A percentile compares a stretch with the other conserved stretches of the same genome.
phyloP scores from a whole-genome alignment of 73 alveolate genomes.

The Tetrahymena thermophila region DNA sequence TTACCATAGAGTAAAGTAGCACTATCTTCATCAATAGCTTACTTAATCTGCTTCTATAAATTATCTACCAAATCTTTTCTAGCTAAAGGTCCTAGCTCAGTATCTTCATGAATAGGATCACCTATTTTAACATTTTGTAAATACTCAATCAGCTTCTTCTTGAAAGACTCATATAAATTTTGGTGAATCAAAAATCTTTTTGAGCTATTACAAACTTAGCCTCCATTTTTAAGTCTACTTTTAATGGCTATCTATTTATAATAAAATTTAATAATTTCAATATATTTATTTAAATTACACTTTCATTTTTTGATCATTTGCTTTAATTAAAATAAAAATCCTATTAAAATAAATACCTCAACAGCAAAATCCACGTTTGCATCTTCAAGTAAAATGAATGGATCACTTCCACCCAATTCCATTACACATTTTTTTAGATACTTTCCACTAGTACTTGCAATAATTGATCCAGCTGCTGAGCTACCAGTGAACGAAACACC shows the following conservation, averaged over 20 bases:
- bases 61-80: slow-evolving; percentile 45
- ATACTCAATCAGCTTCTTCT: slow-evolving; percentile 23
- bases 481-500: slow-evolving; percentile 77
- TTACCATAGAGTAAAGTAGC: slow-evolving; percentile 63
- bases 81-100: slow-evolving; percentile 74
- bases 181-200: slow-evolving; percentile 67
- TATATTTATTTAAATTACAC: neutral
- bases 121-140: slow-evolving; percentile 45
- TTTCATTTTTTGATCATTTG: neutral
- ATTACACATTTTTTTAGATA: slow-evolving; percentile 55
- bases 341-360: neutral
- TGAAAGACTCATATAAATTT: slow-evolving; percentile 54
- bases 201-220: slow-evolving; percentile 77
- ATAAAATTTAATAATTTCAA: neutral
- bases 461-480: slow-evolving; percentile 64
- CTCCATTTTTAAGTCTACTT: slow-evolving; percentile 60
- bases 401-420: slow-evolving; percentile 89
- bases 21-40: slow-evolving; percentile 46
- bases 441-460: slow-evolving; percentile 64
- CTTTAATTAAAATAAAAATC: no score
- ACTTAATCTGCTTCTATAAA: slow-evolving; percentile 33
- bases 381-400: slow-evolving; percentile 67
- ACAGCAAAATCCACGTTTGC: slow-evolving; percentile 62
- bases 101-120: slow-evolving; percentile 55
- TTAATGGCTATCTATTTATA: slow-evolving; percentile 36